Evolutionary conservation across 2,329 filamentous ascomycete genomes (phyloP).

Genomic region (Penicillium verrucosum): DNA sequence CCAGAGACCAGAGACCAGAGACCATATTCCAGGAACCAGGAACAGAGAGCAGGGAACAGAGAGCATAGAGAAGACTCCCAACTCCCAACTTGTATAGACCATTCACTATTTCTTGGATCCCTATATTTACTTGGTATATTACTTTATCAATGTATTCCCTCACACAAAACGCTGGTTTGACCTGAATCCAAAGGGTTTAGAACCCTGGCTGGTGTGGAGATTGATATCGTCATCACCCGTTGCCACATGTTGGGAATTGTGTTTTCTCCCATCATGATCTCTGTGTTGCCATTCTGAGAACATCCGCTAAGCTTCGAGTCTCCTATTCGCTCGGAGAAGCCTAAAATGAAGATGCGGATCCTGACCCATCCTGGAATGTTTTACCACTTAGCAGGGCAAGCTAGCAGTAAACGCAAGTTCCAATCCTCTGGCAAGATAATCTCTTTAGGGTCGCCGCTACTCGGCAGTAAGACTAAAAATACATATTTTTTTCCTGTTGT

Average conservation of each 20-base stretch:
- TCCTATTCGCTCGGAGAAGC: background rate
- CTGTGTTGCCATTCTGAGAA: background rate
- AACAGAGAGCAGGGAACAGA: background rate
- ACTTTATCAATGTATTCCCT: background rate
- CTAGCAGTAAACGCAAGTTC: no score
- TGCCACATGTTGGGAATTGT: slow-evolving; percentile 6
- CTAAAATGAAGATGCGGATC: background rate
- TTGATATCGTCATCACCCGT: slow-evolving; percentile 10
- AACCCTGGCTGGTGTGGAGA: slow-evolving; percentile 3
- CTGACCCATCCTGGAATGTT: background rate
- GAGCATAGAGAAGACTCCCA: background rate
- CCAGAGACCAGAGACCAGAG: no score
- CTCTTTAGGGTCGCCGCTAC: no score
- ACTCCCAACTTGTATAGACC: background rate
- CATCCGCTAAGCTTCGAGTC: background rate
- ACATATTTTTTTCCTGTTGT: no score
- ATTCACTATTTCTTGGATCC: background rate
- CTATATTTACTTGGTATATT: background rate
- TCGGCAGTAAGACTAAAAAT: no score
- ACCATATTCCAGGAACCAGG: no score
- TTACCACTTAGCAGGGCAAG: background rate
- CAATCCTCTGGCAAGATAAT: no score
- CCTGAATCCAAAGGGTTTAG: background rate
- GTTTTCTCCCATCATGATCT: background rate
- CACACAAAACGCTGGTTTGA: background rate